These are phyloP conservation scores for Cladosporium colombiae DNA, from an alignment of 2,329 filamentous ascomycete genomes.

Conservation along the genomic window DNA sequence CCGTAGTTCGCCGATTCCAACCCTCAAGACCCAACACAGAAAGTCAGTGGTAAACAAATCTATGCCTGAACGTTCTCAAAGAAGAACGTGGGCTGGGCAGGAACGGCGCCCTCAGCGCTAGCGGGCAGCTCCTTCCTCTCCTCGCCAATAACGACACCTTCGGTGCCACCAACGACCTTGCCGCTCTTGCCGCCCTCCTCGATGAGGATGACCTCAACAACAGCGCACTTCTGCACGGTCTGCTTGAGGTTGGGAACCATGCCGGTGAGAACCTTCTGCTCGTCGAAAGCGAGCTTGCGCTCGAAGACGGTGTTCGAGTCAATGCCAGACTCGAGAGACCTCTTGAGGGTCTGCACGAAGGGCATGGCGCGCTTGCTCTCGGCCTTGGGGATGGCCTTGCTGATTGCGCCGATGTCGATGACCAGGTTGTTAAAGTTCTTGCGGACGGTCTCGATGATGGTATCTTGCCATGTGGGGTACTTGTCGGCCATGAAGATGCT, in stretches of 20 bases:
- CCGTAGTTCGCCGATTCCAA: background rate
- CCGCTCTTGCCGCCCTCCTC: slow-evolving; percentile 70
- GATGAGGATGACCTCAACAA: slow-evolving; percentile 71
- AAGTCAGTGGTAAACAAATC: background rate
- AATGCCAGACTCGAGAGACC: slow-evolving; percentile 63
- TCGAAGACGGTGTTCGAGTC: slow-evolving; percentile 73
- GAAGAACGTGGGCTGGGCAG: slow-evolving; percentile 76
- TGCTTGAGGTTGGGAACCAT: slow-evolving; percentile 81
- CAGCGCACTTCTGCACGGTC: slow-evolving; percentile 67
- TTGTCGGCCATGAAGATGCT: slow-evolving; percentile 78
- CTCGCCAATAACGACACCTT: slow-evolving; percentile 55
- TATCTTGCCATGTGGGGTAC: slow-evolving; percentile 89
- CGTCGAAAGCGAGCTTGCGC: slow-evolving; percentile 83
- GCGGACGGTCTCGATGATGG: slow-evolving; percentile 79
- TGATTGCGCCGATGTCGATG: slow-evolving; percentile 79
- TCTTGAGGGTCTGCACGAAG: slow-evolving; percentile 87
- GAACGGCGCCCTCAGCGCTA: slow-evolving; percentile 72
- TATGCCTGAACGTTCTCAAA: slow-evolving; percentile 69
- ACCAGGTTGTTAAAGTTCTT: slow-evolving; percentile 66
- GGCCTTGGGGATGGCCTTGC: slow-evolving; percentile 75
- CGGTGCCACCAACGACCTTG: slow-evolving; percentile 54
- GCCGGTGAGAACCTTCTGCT: slow-evolving; percentile 70
- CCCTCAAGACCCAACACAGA: background rate
- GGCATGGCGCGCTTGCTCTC: slow-evolving; percentile 99
- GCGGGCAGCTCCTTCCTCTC: slow-evolving; percentile 59